A percentile compares a stretch with the other conserved stretches of the same genome.
Evolutionary conservation across 768 basidiomycete species (phyloP).

Genomic region (Thelephora ganbajun): DNA sequence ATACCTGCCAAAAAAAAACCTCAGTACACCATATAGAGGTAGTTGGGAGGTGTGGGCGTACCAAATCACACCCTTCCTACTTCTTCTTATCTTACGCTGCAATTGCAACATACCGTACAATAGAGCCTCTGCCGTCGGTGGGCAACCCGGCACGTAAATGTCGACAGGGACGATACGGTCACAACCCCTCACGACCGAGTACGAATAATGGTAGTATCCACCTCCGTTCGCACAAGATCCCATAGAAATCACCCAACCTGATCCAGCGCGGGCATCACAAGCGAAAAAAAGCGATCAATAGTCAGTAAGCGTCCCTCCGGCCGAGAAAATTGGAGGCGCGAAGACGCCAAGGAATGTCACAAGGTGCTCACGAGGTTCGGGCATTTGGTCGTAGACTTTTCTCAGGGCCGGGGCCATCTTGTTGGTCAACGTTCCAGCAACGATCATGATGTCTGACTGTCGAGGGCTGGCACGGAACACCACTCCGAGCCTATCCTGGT

Average conservation of each 20-base stretch:
- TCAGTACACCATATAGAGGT: neutral
- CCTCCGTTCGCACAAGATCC: slow-evolving; percentile 98
- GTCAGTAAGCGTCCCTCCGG: too few species aligned
- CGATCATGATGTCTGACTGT: slow-evolving; percentile 97
- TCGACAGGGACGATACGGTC: slow-evolving; percentile 98
- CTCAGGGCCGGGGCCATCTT: slow-evolving; percentile 99
- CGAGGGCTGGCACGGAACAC: slow-evolving; percentile 99
- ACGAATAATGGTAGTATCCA: slow-evolving; percentile 96
- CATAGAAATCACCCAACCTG: slow-evolving; percentile 99
- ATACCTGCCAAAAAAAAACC: neutral
- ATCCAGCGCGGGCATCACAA: neutral
- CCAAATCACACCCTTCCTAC: slow-evolving; percentile 81
- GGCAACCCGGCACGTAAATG: slow-evolving; percentile 95
- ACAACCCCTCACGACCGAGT: slow-evolving; percentile 96
- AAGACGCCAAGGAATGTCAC: neutral
- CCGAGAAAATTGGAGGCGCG: neutral
- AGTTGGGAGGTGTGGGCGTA: slow-evolving; percentile 19
- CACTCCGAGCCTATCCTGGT: slow-evolving; percentile 93
- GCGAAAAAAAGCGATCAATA: slow-evolving; percentile 1
- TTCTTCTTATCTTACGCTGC: slow-evolving; percentile 90
- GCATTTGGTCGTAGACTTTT: slow-evolving; percentile 98
- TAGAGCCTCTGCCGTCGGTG: slow-evolving; percentile 91
- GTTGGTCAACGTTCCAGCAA: slow-evolving; percentile 96
- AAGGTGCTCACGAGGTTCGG: slow-evolving; percentile 66
- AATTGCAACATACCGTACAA: slow-evolving; percentile 95